Evolutionary conservation across 2,329 filamentous ascomycete species (phyloP).

Genomic region (Lachnellula occidentalis): DNA sequence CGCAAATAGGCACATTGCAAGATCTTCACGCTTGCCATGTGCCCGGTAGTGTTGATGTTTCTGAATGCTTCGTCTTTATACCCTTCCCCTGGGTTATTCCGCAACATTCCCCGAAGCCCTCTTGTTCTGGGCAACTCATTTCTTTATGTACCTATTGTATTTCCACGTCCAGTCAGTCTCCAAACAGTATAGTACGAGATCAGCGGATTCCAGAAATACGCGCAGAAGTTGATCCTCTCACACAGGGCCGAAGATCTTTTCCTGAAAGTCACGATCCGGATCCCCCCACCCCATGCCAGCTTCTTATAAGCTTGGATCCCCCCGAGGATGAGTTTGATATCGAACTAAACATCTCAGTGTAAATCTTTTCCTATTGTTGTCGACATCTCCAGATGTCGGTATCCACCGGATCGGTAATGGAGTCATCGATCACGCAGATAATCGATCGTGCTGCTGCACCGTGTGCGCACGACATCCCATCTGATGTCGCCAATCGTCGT

Average conservation of each 20-base stretch:
- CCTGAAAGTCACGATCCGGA: not conserved
- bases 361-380: not conserved
- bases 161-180: not conserved
- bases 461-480: not conserved
- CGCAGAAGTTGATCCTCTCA: not conserved
- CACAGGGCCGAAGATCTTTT: not conserved
- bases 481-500: conserved; percentile 1
- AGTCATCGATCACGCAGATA: not conserved
- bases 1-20: no score
- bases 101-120: no score
- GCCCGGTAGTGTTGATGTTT: no score
- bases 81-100: no score
- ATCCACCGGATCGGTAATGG: not conserved
- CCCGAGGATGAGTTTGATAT: not conserved
- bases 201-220: not conserved
- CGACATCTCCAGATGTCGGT: no score
- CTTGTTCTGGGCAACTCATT: no score
- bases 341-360: not conserved
- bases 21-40: no score
- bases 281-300: not conserved
- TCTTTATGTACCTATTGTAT: no score
- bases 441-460: not conserved
- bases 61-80: no score
- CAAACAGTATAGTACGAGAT: not conserved
- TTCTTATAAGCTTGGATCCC: not conserved